A percentile compares a stretch with the other conserved stretches of the same genome.
These are phyloP conservation scores for Diaporthe batatas DNA, from an alignment of 2,329 filamentous ascomycete genomes.

Conservation along the genomic window DNA sequence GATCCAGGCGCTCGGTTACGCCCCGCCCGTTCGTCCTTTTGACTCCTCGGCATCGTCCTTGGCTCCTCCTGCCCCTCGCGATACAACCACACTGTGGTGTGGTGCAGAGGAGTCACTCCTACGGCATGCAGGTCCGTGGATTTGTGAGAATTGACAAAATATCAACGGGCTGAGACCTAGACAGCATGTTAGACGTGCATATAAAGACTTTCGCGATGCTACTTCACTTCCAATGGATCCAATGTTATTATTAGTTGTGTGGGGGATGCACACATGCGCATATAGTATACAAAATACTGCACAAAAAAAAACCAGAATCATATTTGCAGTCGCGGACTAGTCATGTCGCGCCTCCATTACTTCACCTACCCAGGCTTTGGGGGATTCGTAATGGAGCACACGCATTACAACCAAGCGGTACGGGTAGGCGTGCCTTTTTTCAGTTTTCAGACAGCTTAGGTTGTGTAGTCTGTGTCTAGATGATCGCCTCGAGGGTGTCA, in stretches of 20 bases:
- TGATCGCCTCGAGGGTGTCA: too few relatives aligned
- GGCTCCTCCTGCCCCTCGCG: not conserved
- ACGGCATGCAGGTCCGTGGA: not conserved
- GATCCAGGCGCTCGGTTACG: slow-evolving; percentile 13
- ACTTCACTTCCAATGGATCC: not conserved
- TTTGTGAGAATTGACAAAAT: slow-evolving; percentile 15
- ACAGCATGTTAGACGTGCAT: too few relatives aligned
- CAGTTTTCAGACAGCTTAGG: too few relatives aligned
- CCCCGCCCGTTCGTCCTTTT: slow-evolving; percentile 27
- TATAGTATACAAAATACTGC: not conserved
- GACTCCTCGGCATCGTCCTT: slow-evolving; percentile 26
- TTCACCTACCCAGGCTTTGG: slow-evolving; percentile 20
- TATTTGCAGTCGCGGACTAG: not conserved
- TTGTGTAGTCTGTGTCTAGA: too few relatives aligned
- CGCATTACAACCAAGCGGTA: slow-evolving; percentile 23
- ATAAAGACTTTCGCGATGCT: not conserved
- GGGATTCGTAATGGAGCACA: slow-evolving; percentile 17
- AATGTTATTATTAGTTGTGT: not conserved
- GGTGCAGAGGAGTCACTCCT: not conserved
- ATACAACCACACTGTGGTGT: too few relatives aligned
- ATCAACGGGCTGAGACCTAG: not conserved
- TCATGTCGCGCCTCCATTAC: slow-evolving; percentile 13
- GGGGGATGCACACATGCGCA: not conserved
- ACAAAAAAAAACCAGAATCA: not conserved
- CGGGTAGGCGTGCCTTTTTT: too few relatives aligned